Base-by-base conservation (phyloP, 208 protist genomes). In the Angomonas desouzai region DNA sequence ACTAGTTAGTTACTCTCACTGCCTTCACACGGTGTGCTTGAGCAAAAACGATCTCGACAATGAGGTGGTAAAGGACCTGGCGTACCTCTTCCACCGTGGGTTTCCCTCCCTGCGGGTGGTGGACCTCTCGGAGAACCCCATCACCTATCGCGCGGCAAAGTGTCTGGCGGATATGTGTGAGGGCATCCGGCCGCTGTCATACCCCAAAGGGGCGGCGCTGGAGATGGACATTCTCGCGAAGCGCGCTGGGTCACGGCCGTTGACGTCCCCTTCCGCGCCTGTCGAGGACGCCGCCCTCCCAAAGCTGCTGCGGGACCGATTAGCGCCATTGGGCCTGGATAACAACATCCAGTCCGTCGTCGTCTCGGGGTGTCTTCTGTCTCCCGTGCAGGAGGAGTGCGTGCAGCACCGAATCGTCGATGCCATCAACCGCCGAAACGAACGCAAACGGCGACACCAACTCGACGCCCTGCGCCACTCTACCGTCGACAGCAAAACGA, bases 101-200 rank as follows among this genome's bases (percentile, higher is more conserved):
- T 75, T 75, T 29, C 70, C 76, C 3, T 60, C 66, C 1, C 61
- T 87, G 30, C 18, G 55, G 3, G 64, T 73, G 20, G 62, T 87
- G 23, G 71, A 87, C 34, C n/a, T 87, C 18, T 70, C 72, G 36
- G 72, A 67, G n/a, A 87, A 87, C 56, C 72, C 72, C 7, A 79
- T 87, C 48, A 81, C 80, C 11, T 81, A 74, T 43, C 73, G 73
- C 1, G 75, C 80, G n/a, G 80, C 71, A n/a, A 77, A 81, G 56
- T 59, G 75, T 22, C 62, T 87, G 0, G 68, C 70, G 4, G 58
- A 53, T 53, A 71, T 87, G 51, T 72, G 62, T 20, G 75, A 81
- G 47, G 68, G 78, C 60, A 60, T 62, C 55, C 13, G 0, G 22
- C 51, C 34, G 56, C 20, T 40, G 10, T 20, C 13, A 6, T 40